These are phyloP conservation scores for Podospora pseudocomata DNA, from an alignment of 495 filamentous ascomycete genomes.

Conservation along the genomic window DNA sequence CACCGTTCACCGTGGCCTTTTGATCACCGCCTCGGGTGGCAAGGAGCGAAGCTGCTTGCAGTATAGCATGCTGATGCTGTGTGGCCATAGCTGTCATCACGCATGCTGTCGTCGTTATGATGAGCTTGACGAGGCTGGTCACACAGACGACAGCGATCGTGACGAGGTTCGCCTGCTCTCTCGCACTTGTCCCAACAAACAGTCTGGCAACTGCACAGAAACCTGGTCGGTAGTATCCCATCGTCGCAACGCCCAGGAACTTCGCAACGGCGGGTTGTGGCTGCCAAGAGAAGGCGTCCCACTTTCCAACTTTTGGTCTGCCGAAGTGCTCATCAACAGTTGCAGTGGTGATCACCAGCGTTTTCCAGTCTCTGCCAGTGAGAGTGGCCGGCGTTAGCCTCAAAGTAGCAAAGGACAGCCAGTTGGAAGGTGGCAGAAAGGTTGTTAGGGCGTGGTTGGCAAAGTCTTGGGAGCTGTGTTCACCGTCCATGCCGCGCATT, in stretches of 20 bases:
- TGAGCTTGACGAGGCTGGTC: background rate
- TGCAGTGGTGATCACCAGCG: constrained; percentile 1
- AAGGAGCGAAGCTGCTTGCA: background rate
- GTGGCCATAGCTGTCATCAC: background rate
- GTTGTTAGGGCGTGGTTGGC: background rate
- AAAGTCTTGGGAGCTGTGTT: background rate
- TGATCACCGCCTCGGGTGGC: background rate
- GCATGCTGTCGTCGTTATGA: background rate
- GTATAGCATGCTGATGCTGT: background rate
- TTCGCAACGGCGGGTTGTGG: background rate
- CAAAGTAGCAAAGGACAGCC: background rate
- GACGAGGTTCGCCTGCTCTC: background rate
- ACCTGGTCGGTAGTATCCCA: constrained; percentile 4
- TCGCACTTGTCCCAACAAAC: constrained; percentile 1
- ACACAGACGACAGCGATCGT: background rate
- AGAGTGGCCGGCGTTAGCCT: background rate
- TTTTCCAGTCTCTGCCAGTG: background rate
- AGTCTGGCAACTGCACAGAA: background rate
- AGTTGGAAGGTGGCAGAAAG: background rate
- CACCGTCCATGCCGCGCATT: background rate
- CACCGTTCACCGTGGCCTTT: background rate
- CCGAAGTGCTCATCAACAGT: background rate
- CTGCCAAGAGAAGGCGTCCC: background rate
- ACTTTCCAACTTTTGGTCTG: constrained; percentile 7
- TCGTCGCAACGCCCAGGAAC: constrained; percentile 6